phyloP scores from a whole-genome alignment of 352 stramenopile genomes.

The Phytophthora tentaculata region DNA sequence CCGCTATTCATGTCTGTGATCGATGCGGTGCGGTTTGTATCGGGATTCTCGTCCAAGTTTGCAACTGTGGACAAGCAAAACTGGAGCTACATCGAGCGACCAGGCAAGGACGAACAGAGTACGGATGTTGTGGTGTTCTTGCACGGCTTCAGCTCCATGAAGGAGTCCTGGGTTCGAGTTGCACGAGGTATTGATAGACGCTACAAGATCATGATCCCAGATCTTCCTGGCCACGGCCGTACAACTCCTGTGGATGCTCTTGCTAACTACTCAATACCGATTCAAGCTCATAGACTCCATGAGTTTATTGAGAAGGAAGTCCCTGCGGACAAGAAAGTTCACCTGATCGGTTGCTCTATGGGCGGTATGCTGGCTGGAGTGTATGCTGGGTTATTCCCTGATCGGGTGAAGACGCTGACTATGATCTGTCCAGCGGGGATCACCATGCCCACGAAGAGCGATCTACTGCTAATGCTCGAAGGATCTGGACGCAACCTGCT shows the following conservation, averaged over 20 bases:
- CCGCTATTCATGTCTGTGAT: conserved; percentile 45
- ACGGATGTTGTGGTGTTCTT: conserved; percentile 66
- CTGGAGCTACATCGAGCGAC: conserved; percentile 75
- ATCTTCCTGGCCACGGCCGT: conserved; percentile 66
- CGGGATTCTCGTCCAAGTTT: conserved; percentile 55
- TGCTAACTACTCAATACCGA: conserved; percentile 52
- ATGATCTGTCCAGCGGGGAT: conserved; percentile 77
- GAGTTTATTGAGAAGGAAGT: conserved; percentile 62
- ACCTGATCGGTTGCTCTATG: conserved; percentile 78
- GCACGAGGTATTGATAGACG: conserved; percentile 53
- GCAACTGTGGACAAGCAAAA: conserved; percentile 55
- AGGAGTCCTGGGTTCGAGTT: conserved; percentile 68
- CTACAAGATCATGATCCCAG: conserved; percentile 63
- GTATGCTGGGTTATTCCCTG: conserved; percentile 63
- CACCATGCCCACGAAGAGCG: conserved; percentile 69
- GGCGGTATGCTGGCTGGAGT: conserved; percentile 72
- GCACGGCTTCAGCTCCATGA: conserved; percentile 73
- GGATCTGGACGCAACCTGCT: conserved; percentile 69
- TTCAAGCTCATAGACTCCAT: conserved; percentile 58
- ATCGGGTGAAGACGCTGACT: conserved; percentile 59
- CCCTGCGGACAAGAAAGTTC: conserved; percentile 53
- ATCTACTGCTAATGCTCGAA: conserved; percentile 58
- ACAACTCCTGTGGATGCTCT: conserved; percentile 54
- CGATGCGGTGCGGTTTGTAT: conserved; percentile 55
- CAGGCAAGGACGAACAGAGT: conserved; percentile 38